A percentile compares a stretch with the other conserved stretches of the same genome.
Conservation (phyloP, 495 filamentous ascomycete species). For the Aspergillus incahuasiensis region DNA sequence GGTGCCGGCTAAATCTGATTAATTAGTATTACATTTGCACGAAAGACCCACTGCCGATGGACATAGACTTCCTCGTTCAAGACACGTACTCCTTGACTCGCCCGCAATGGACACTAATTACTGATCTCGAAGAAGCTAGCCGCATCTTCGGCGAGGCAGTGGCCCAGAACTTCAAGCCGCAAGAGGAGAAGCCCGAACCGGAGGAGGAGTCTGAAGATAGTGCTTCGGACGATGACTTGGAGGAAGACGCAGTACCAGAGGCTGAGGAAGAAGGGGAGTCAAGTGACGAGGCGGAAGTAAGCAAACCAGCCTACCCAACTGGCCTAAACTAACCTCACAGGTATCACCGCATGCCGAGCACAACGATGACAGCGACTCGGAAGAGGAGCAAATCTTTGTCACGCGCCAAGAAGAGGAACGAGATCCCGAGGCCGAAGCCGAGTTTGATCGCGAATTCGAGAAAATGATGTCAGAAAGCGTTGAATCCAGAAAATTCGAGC, state of each 20-base stretch:
- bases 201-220: conserved; percentile 63
- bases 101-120: conserved; percentile 86
- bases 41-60: conserved; percentile 93
- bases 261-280: conserved; percentile 55
- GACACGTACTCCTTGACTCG: conserved; percentile 80
- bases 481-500: conserved; percentile 89
- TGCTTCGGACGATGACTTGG: conserved; percentile 60
- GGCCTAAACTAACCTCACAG: conserved; percentile 22
- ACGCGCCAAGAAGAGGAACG: conserved; percentile 84
- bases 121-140: conserved; percentile 75
- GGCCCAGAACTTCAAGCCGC: conserved; percentile 78
- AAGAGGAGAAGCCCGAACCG: conserved; percentile 64
- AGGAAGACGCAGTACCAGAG: conserved; percentile 52
- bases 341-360: conserved; percentile 47
- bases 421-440: conserved; percentile 90
- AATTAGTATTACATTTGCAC: conserved; percentile 83
- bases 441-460: conserved; percentile 96
- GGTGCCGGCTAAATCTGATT: neutral
- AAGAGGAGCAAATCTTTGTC: conserved; percentile 85
- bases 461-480: conserved; percentile 98
- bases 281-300: conserved; percentile 55
- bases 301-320: conserved; percentile 2
- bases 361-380: conserved; percentile 51
- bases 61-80: conserved; percentile 94
- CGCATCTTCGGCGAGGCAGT: conserved; percentile 82